Evolutionary conservation across 2,329 filamentous ascomycete species (phyloP).

Genomic region (Fusarium goolgardi): DNA sequence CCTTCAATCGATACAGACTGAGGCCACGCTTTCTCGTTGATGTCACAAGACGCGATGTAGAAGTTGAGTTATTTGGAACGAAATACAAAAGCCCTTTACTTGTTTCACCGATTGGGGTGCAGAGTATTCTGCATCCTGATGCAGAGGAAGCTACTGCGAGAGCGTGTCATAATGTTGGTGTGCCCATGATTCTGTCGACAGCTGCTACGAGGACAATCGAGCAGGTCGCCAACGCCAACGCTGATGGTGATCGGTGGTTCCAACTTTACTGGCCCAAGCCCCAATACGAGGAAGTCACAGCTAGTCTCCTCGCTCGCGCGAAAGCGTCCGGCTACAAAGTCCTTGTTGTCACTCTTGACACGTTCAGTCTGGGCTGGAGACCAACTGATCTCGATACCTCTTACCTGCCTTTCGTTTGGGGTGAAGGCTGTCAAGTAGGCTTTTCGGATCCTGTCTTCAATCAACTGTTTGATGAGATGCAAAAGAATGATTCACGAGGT

Average conservation of each 20-base stretch:
- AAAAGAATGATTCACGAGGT: constrained; percentile 32
- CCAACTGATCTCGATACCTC: constrained; percentile 73
- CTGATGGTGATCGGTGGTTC: constrained; percentile 72
- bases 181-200: constrained; percentile 76
- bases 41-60: constrained; percentile 59
- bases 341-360: constrained; percentile 79
- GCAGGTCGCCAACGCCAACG: constrained; percentile 70
- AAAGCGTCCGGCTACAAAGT: constrained; percentile 71
- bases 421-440: constrained; percentile 69
- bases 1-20: constrained; percentile 65
- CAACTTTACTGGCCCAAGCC: constrained; percentile 77
- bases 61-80: constrained; percentile 63
- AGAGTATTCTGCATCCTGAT: constrained; percentile 73
- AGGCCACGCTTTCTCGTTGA: constrained; percentile 64
- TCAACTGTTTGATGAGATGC: constrained; percentile 31
- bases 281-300: constrained; percentile 71
- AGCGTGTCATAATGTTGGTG: constrained; percentile 68
- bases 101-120: constrained; percentile 76
- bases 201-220: constrained; percentile 73
- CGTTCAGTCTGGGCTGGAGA: constrained; percentile 75
- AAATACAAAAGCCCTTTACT: constrained; percentile 61
- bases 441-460: constrained; percentile 75
- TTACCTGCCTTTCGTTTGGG: constrained; percentile 69
- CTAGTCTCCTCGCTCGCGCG: constrained; percentile 71
- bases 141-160: constrained; percentile 72